Base-by-base conservation (phyloP, 164 flowering plant species). In the Magnolia officinalis region DNA sequence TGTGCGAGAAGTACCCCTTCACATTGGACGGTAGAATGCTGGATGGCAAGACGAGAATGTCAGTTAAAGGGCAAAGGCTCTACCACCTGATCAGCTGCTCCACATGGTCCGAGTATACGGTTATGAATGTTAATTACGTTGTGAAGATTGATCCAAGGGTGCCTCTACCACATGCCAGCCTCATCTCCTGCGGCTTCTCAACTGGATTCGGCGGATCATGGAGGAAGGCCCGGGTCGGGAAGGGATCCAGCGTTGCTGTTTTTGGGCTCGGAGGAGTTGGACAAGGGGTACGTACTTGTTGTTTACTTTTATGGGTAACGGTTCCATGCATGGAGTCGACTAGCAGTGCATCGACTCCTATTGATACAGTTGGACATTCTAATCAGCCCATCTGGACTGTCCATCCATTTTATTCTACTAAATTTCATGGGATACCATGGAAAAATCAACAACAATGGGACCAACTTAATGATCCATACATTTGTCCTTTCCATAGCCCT, bases 231-330 rank as follows among this genome's bases (percentile, higher is more conserved):
- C 55, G 63, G 52, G 83, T 85, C 66, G 76, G 81, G 5, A 76
- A 72, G 68, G 89, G 85, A 1, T 87, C 91, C 2, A 80, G 45
- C 14, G 87, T 87, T 1, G 89, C 87, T 63, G 83, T 87, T 67
- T 72, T 84, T 0, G 91, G 89, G 20, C 89, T 88, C 50, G 91
- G 91, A 31, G 83, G 81, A 23, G 88, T 87, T 67, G 89, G 91
- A 49, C 75, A 87, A n/a, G 91, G 89, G 79, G 91, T 88, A 81
- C 26, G 26, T 50, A 79, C n/a, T n/a, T 9, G 29, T 70, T 3
- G 45, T 21, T 61, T 1, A 20, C 11, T 5, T 9, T 37, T 37
- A 37, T 0, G 45, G 45, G 45, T 4, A 37, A 37, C 6, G 45
- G 45, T 37, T 37, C 29, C 29, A 26, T 37, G 6, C 45, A 37